phyloP scores from a whole-genome alignment of 2,329 filamentous ascomycete species.

The Fusarium sp. region DNA sequence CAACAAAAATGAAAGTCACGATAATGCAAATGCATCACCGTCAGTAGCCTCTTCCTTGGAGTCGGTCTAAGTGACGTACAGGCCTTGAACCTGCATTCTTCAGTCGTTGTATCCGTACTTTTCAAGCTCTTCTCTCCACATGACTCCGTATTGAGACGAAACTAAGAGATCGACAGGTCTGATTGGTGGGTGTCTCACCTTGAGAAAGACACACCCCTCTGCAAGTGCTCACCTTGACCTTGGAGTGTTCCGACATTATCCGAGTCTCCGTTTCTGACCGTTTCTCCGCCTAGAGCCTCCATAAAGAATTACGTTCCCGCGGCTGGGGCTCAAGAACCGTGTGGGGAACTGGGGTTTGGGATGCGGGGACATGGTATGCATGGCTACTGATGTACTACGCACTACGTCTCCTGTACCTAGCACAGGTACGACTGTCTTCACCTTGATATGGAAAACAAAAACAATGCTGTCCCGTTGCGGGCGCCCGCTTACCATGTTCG shows the following conservation, averaged over 20 bases:
- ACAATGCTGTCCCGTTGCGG: constrained; percentile 27
- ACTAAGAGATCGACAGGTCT: constrained; percentile 1
- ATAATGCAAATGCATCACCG: constrained; percentile 39
- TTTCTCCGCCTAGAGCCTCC: constrained; percentile 40
- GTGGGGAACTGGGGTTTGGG: constrained; percentile 33
- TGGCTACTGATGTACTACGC: not conserved
- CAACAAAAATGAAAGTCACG: constrained; percentile 31
- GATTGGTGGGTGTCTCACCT: constrained; percentile 32
- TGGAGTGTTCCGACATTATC: constrained; percentile 37
- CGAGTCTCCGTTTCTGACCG: constrained; percentile 39
- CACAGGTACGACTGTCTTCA: not conserved
- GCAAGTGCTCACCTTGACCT: constrained; percentile 2
- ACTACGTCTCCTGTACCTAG: no score
- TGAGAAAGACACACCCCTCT: constrained; percentile 20
- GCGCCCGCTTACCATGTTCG: constrained; percentile 39
- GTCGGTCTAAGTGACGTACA: constrained; percentile 38
- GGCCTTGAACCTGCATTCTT: constrained; percentile 23
- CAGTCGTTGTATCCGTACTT: not conserved
- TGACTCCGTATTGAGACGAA: not conserved
- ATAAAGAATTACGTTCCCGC: constrained; percentile 34
- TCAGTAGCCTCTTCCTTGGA: constrained; percentile 37
- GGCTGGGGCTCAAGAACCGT: constrained; percentile 36
- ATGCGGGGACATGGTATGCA: constrained; percentile 16
- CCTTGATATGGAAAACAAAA: not conserved
- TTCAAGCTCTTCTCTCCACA: constrained; percentile 29